Base-by-base conservation (phyloP, 129 eudicot genomes). In the Escallonia herrerae region DNA sequence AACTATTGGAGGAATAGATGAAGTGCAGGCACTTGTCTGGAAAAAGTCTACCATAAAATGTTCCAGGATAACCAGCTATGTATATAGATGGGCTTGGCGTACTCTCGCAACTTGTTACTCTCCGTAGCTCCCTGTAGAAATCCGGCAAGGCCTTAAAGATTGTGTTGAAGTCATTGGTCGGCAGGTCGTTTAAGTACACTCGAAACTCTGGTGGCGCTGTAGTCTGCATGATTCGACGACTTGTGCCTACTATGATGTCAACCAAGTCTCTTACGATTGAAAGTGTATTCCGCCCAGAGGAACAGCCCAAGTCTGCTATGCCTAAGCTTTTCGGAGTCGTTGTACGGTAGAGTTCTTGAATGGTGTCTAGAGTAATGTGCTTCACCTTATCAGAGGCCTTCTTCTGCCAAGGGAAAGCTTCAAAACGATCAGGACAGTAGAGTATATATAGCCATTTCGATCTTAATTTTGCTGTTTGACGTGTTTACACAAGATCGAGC, bases 261-360 rank as follows among this genome's bases (percentile, higher is more conserved):
- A 88, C 86, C 47, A 93, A 67, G 12, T 86, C 85, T 67, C 74
- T 76, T 2, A 93, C 72, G 71, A 71, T 79, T 15, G 98, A 86
- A 37, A 93, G 73, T 41, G 96, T 72, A 77, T 93, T 93, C 5
- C 83, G 89, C 45, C 96, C 95, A 4, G 86, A 81, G 15, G 98
- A 88, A 54, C 96, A 88, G 2, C 98, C 96, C 40, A 93, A 76
- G 63, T 93, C 98, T 15, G 98, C 98, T 47, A 93, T 83, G 79
- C 89, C 87, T 49, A 93, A 43, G 84, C 87, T 88, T 69, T 73
- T 75, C 43, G 98, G 96, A 38, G 68, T 67, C n/a, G 69, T 71
- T 59, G 72, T 45, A 51, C 56, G 14, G 56, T 81, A 86, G 10
- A 81, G 60, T 72, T 88, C 83, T 63, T 88, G 72, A 8, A 93